These are phyloP conservation scores for Cruciata laevipes DNA, from an alignment of 257 asterid genomes.

Conservation along the genomic window DNA sequence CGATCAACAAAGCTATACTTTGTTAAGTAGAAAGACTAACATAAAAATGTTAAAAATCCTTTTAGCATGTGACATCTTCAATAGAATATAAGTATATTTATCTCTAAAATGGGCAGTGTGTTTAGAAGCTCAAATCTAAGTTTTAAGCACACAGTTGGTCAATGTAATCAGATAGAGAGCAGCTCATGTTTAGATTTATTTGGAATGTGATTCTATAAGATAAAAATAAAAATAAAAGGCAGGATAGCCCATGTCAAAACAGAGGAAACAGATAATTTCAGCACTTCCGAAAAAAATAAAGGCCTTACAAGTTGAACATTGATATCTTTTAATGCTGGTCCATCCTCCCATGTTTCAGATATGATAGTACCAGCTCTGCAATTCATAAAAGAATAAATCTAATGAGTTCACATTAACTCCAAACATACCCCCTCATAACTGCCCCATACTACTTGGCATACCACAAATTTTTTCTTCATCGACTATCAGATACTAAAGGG, in stretches of 20 bases:
- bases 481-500: neutral
- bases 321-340: slow-evolving; percentile 86
- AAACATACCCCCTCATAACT: neutral
- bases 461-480: neutral
- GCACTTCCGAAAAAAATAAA: slow-evolving; percentile 4
- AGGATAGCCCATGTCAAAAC: slow-evolving; percentile 3
- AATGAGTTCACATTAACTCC: slow-evolving; percentile 10
- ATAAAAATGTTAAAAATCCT: neutral
- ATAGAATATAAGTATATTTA: neutral
- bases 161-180: neutral
- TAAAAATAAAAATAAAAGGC: neutral
- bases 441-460: neutral
- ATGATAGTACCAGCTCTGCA: slow-evolving; percentile 90
- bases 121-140: neutral
- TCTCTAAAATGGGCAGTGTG: neutral
- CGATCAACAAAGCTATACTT: neutral
- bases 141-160: neutral
- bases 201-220: neutral
- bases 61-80: neutral
- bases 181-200: neutral
- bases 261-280: neutral
- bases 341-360: slow-evolving; percentile 99
- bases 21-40: neutral
- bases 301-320: slow-evolving; percentile 82
- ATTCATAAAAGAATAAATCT: slow-evolving; percentile 18